A percentile compares a stretch with the other conserved stretches of the same genome.
Conservation (phyloP, 805 yeast species). For the Candida xyloterini region DNA sequence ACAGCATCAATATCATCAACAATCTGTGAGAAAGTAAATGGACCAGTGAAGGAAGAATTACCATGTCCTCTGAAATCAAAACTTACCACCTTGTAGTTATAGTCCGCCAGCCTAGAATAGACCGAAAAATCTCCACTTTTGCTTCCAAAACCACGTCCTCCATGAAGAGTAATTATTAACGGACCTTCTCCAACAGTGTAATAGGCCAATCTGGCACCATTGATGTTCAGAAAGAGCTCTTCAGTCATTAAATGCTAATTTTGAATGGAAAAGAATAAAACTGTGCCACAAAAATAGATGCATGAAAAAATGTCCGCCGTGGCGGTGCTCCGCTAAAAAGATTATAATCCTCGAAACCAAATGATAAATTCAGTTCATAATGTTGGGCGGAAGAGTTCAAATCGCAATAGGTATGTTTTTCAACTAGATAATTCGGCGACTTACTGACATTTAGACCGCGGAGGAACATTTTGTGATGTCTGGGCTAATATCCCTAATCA, state of each 20-base stretch:
- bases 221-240: slow-evolving; percentile 12
- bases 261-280: not conserved
- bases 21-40: slow-evolving; percentile 23
- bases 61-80: slow-evolving; percentile 28
- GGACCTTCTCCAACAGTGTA: slow-evolving; percentile 16
- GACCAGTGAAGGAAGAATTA: slow-evolving; percentile 20
- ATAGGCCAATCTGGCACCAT: slow-evolving; percentile 20
- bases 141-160: slow-evolving; percentile 27
- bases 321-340: slow-evolving; percentile 3
- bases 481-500: slow-evolving; percentile 42
- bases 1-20: slow-evolving; percentile 26
- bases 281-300: slow-evolving; percentile 3
- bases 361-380: not conserved
- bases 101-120: slow-evolving; percentile 17
- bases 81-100: slow-evolving; percentile 23
- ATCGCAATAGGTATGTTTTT: slow-evolving; percentile 15
- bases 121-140: slow-evolving; percentile 23
- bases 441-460: slow-evolving; percentile 23
- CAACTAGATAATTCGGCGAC: not conserved
- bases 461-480: slow-evolving; percentile 48
- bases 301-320: slow-evolving; percentile 8
- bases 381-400: slow-evolving; percentile 6
- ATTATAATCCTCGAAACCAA: not conserved
- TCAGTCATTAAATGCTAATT: not conserved
- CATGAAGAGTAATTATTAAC: slow-evolving; percentile 24